These are phyloP conservation scores for Populus hybrid DNA, from an alignment of 441 rosid species.

Conservation along the genomic window DNA sequence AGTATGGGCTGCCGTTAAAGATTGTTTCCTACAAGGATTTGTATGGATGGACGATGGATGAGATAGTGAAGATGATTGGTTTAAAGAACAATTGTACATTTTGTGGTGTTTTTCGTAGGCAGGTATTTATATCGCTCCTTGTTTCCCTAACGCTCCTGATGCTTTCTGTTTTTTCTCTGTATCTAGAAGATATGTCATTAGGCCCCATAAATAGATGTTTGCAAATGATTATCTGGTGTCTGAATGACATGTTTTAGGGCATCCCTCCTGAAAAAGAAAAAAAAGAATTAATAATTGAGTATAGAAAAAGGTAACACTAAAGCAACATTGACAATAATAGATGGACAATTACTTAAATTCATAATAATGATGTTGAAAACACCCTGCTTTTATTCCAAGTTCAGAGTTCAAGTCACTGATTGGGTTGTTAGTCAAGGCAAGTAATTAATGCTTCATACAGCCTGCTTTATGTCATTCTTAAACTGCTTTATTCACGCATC, in stretches of 20 bases:
- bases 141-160: neutral
- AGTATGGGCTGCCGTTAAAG: slow-evolving; percentile 87
- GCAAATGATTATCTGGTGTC: neutral
- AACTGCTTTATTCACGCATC: neutral
- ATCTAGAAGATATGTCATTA: neutral
- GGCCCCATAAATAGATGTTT: neutral
- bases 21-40: slow-evolving; percentile 90
- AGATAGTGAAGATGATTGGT: slow-evolving; percentile 91
- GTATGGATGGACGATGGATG: slow-evolving; percentile 99
- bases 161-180: neutral
- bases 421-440: neutral
- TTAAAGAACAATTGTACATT: slow-evolving; percentile 91
- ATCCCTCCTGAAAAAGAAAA: neutral
- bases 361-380: neutral
- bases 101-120: slow-evolving; percentile 94
- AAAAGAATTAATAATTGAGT: neutral
- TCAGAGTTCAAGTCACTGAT: neutral
- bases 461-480: neutral
- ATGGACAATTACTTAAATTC: neutral
- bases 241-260: neutral
- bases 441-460: neutral
- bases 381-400: neutral
- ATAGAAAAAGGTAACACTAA: neutral
- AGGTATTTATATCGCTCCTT: slow-evolving; percentile 33
- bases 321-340: neutral